These are phyloP conservation scores for Penicillium sp. DNA, from an alignment of 2,329 filamentous ascomycete species.

Conservation along the genomic window DNA sequence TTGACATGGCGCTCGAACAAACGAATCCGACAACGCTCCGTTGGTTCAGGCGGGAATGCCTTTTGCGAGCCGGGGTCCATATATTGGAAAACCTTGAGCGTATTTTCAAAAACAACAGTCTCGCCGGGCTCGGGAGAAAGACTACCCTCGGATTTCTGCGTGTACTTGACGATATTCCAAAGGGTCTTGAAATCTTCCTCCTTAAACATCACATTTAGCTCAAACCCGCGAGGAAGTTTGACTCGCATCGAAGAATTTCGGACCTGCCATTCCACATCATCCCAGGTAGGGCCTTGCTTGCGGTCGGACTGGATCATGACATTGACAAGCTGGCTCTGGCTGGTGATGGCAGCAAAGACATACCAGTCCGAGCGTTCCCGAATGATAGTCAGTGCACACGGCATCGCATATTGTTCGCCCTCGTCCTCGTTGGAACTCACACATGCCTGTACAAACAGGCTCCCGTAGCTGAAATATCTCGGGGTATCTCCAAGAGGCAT, in stretches of 20 bases:
- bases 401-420: conserved; percentile 70
- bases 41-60: conserved; percentile 75
- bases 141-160: conserved; percentile 72
- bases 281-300: conserved; percentile 73
- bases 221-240: conserved; percentile 74
- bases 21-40: conserved; percentile 71
- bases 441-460: conserved; percentile 74
- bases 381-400: conserved; percentile 76
- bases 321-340: conserved; percentile 78
- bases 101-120: conserved; percentile 68
- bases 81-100: conserved; percentile 77
- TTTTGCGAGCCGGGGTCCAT: conserved; percentile 74
- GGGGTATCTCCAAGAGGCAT: conserved; percentile 77
- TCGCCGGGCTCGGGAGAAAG: conserved; percentile 73
- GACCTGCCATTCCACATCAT: conserved; percentile 78
- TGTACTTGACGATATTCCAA: conserved; percentile 85
- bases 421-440: conserved; percentile 71
- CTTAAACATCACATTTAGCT: conserved; percentile 70
- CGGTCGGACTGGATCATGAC: conserved; percentile 72
- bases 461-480: conserved; percentile 76
- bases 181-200: conserved; percentile 79
- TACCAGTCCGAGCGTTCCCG: conserved; percentile 71
- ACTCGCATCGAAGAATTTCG: conserved; percentile 69
- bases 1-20: conserved; percentile 74
- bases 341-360: conserved; percentile 74